phyloP scores from a whole-genome alignment of 805 yeast genomes.

The Candida takata region DNA sequence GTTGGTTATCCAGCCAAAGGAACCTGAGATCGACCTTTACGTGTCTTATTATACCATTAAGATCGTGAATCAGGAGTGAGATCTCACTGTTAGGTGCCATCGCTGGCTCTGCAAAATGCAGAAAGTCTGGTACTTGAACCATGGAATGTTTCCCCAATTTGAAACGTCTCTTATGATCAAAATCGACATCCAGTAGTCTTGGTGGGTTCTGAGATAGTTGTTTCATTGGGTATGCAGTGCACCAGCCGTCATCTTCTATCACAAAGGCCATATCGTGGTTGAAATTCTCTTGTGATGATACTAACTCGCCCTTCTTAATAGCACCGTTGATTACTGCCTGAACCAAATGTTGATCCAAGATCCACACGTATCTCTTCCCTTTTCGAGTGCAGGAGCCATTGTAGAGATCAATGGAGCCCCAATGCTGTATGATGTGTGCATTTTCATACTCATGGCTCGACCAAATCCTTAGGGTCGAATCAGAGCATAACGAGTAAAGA shows the following conservation, averaged over 20 bases:
- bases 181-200: constrained; percentile 20
- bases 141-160: constrained; percentile 21
- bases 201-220: constrained; percentile 53
- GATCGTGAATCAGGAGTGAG: constrained; percentile 41
- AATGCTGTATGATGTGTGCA: constrained; percentile 47
- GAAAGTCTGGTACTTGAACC: constrained; percentile 26
- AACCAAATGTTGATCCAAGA: constrained; percentile 35
- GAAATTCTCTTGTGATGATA: constrained; percentile 18
- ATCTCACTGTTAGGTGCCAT: constrained; percentile 22
- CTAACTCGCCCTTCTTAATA: constrained; percentile 14
- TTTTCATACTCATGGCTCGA: constrained; percentile 54
- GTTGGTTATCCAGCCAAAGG: constrained; percentile 11
- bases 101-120: constrained; percentile 30
- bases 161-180: constrained; percentile 11
- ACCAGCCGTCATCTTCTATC: constrained; percentile 33
- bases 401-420: constrained; percentile 41
- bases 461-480: constrained; percentile 59
- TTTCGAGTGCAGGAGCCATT: constrained; percentile 5
- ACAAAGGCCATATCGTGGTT: constrained; percentile 35
- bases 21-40: constrained; percentile 24
- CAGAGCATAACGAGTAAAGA: constrained; percentile 59
- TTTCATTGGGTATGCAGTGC: constrained; percentile 39
- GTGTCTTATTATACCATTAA: constrained; percentile 31
- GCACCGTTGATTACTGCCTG: constrained; percentile 18
- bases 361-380: constrained; percentile 28